phyloP scores from a whole-genome alignment of 2,329 filamentous ascomycete species.

The Tolypocladium tropicale region DNA sequence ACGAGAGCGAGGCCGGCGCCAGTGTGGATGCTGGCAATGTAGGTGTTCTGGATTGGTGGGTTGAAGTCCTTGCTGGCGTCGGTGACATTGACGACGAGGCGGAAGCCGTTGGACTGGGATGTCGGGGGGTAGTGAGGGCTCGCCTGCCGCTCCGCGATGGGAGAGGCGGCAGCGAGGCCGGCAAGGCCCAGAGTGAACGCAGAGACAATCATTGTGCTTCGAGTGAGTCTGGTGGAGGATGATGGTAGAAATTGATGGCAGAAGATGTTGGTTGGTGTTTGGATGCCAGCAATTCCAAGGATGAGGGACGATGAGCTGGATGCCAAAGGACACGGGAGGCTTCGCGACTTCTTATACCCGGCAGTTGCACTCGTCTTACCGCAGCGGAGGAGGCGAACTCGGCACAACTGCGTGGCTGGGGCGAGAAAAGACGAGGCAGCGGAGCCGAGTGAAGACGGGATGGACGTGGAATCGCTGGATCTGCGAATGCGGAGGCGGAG shows the following conservation, averaged over 20 bases:
- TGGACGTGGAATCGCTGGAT: neutral
- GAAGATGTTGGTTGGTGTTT: too few relatives aligned
- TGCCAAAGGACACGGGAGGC: neutral
- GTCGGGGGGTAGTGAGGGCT: slow-evolving; percentile 5
- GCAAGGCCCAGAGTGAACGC: slow-evolving; percentile 7
- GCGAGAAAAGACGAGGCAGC: neutral
- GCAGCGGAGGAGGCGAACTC: neutral
- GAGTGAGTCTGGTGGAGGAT: neutral
- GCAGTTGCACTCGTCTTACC: neutral
- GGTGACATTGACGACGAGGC: slow-evolving; percentile 31
- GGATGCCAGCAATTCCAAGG: too few relatives aligned
- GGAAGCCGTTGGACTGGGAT: slow-evolving; percentile 20
- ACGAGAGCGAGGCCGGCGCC: slow-evolving; percentile 29
- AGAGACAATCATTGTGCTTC: slow-evolving; percentile 5
- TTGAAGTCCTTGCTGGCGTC: slow-evolving; percentile 23
- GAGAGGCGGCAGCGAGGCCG: slow-evolving; percentile 11
- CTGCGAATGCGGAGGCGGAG: neutral
- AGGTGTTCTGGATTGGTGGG: slow-evolving; percentile 25
- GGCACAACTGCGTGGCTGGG: neutral
- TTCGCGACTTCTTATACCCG: neutral
- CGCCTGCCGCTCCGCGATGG: slow-evolving; percentile 3
- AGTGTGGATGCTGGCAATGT: slow-evolving; percentile 27
- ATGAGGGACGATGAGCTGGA: too few relatives aligned
- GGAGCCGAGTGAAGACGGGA: neutral
- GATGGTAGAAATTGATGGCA: neutral